A percentile compares a stretch with the other conserved stretches of the same genome.
Evolutionary conservation across 2,329 filamentous ascomycete genomes (phyloP).

Genomic region (Cladosporium sp.): DNA sequence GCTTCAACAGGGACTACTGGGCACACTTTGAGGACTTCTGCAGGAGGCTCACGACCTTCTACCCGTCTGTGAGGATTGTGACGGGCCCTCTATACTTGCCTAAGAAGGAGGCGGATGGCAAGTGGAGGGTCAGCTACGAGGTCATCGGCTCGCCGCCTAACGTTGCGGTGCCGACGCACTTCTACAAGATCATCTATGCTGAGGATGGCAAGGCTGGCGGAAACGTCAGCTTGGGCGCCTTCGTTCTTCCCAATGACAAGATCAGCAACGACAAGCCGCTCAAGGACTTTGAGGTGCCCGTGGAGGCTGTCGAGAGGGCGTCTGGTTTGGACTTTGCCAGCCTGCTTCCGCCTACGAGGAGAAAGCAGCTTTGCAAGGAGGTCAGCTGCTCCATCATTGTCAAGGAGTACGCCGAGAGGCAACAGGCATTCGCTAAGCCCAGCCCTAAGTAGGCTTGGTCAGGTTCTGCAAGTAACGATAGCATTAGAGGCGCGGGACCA

Average conservation of each 20-base stretch:
- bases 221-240: slow-evolving; percentile 85
- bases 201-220: slow-evolving; percentile 71
- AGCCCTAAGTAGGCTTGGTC: slow-evolving; percentile 3
- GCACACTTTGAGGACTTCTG: slow-evolving; percentile 98
- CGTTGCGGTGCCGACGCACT: slow-evolving; percentile 95
- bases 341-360: slow-evolving; percentile 70
- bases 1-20: slow-evolving; percentile 99
- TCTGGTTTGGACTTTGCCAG: slow-evolving; percentile 87
- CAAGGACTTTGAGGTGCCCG: slow-evolving; percentile 87
- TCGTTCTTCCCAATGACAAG: slow-evolving; percentile 87
- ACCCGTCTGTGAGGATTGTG: slow-evolving; percentile 85
- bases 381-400: slow-evolving; percentile 81
- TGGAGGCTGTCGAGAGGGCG: slow-evolving; percentile 89
- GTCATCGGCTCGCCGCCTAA: slow-evolving; percentile 92
- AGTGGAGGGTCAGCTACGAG: slow-evolving; percentile 95
- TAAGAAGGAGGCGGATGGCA: slow-evolving; percentile 78
- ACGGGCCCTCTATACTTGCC: slow-evolving; percentile 94
- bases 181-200: slow-evolving; percentile 98
- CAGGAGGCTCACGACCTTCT: slow-evolving; percentile 73
- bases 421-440: slow-evolving; percentile 46
- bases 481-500: background rate
- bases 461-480: background rate
- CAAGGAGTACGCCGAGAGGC: slow-evolving; percentile 69
- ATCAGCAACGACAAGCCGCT: slow-evolving; percentile 88
- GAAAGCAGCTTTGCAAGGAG: slow-evolving; percentile 81